Percentiles rank a stretch among this genome's conserved stretches.
phyloP scores from a whole-genome alignment of 305 asterid genomes.

The Ruellia speciosa region DNA sequence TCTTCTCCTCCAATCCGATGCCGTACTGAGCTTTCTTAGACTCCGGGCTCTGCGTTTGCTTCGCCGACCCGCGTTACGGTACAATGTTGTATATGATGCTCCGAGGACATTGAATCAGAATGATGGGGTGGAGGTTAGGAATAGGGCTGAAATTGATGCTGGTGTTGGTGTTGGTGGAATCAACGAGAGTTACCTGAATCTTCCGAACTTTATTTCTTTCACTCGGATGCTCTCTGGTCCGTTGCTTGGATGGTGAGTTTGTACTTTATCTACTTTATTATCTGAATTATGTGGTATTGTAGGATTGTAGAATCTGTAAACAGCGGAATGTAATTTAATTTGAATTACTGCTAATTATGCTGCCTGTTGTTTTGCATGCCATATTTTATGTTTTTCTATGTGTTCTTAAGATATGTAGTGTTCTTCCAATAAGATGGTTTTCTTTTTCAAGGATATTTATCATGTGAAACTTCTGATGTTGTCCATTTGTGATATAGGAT shows the following conservation, averaged over 20 bases:
- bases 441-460: background rate
- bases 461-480: background rate
- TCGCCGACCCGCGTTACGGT: conserved; percentile 26
- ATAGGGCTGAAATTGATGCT: conserved; percentile 24
- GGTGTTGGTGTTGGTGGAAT: conserved; percentile 28
- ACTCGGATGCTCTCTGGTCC: conserved; percentile 86
- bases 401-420: background rate
- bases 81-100: conserved; percentile 24
- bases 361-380: too few species aligned
- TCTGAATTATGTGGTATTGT: background rate
- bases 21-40: conserved; percentile 35
- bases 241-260: conserved; percentile 70
- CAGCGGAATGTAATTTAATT: conserved; percentile 7
- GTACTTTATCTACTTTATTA: background rate
- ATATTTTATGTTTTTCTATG: background rate
- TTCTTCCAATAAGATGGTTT: background rate
- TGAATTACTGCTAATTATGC: background rate
- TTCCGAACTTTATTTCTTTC: conserved; percentile 73
- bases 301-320: conserved; percentile 1
- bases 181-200: conserved; percentile 48
- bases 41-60: conserved; percentile 38
- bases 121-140: conserved; percentile 12
- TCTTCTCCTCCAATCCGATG: conserved; percentile 62
- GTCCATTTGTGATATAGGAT: background rate
- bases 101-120: conserved; percentile 22